Conservation (phyloP, 371 early-diverging fungal genomes). For the Umbelopsis sp. region DNA sequence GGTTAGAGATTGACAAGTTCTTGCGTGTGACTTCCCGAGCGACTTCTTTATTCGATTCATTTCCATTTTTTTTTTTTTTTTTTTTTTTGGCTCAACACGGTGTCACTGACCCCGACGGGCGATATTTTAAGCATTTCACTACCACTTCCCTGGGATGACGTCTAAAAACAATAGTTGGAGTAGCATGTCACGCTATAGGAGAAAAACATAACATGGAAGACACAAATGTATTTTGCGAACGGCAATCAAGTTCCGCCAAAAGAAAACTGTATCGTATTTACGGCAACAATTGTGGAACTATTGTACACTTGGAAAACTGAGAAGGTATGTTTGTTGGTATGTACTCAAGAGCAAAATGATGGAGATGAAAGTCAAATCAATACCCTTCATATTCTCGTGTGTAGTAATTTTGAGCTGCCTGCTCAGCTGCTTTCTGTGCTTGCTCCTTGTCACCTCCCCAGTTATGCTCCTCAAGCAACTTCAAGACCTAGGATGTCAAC, state of each 20-base stretch:
- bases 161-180: no score
- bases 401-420: constrained; percentile 32
- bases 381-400: constrained; percentile 23
- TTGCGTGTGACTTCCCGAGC: not conserved
- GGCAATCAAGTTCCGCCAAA: no score
- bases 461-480: constrained; percentile 42
- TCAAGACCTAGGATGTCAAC: constrained; percentile 31
- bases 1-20: not conserved
- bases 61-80: not conserved
- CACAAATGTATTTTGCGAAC: no score
- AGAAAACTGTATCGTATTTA: no score
- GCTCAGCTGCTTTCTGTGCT: constrained; percentile 26
- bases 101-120: no score
- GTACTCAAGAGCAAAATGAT: not conserved
- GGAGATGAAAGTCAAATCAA: not conserved
- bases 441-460: constrained; percentile 27
- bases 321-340: not conserved
- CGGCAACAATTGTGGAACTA: not conserved
- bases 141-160: no score
- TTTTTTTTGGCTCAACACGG: not conserved
- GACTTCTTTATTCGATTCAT: not conserved
- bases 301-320: not conserved
- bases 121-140: no score
- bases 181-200: no score
- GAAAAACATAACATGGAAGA: no score